Evolutionary conservation across 768 basidiomycete species (phyloP).

Genomic region (Lyophyllum atratum): DNA sequence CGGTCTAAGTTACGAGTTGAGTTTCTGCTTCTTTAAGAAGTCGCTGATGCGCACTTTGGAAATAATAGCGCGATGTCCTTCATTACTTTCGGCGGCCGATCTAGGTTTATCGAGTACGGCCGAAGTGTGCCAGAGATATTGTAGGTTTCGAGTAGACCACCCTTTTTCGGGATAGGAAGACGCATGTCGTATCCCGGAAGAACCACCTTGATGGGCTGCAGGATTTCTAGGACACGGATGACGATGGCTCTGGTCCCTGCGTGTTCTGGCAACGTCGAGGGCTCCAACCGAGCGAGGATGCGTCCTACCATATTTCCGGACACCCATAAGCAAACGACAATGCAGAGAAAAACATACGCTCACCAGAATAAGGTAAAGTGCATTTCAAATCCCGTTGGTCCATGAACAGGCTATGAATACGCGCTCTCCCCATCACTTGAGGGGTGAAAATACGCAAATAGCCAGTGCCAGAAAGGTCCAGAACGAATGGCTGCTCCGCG

Average conservation of each 20-base stretch:
- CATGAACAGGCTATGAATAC: not conserved
- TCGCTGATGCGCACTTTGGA: no score
- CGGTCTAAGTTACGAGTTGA: no score
- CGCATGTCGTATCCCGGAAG: slow-evolving; percentile 12
- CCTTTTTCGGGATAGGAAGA: not conserved
- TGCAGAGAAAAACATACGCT: not conserved
- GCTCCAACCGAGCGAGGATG: slow-evolving; percentile 8
- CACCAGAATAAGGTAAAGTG: slow-evolving; percentile 4
- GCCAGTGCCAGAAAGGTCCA: not conserved
- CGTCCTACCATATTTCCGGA: not conserved
- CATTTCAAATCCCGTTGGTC: not conserved
- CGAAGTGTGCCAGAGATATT: not conserved
- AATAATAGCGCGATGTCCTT: not conserved
- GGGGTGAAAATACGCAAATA: not conserved
- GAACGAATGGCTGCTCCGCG: slow-evolving; percentile 5
- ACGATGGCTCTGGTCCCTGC: slow-evolving; percentile 30
- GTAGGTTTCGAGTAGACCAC: not conserved
- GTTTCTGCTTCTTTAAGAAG: no score
- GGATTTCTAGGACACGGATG: slow-evolving; percentile 27
- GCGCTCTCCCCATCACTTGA: not conserved
- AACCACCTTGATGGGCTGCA: slow-evolving; percentile 11
- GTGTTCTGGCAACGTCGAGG: slow-evolving; percentile 19
- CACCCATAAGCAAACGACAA: not conserved
- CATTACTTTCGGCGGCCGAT: not conserved
- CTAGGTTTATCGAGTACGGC: not conserved